phyloP scores from a whole-genome alignment of 169 alveolate genomes.

The Babesia bigemina region DNA sequence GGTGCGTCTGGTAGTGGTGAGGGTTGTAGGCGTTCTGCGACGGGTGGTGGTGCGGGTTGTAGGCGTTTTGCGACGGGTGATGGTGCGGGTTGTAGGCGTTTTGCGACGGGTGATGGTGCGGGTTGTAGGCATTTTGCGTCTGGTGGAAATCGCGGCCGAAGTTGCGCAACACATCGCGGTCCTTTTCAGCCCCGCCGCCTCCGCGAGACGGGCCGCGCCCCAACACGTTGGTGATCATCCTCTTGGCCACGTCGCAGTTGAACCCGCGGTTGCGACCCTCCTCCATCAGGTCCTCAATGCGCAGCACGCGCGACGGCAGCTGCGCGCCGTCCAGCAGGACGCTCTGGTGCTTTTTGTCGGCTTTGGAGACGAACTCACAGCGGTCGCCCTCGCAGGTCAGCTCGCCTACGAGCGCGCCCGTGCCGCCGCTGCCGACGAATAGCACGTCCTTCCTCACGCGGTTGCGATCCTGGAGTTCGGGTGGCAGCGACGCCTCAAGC shows the following conservation, averaged over 20 bases:
- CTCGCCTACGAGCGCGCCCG: conserved; percentile 6
- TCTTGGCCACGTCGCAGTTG: conserved; percentile 64
- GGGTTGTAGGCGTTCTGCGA: conserved; percentile 35
- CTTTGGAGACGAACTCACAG: conserved; percentile 19
- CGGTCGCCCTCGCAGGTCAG: background rate
- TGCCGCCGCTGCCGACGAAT: conserved; percentile 1
- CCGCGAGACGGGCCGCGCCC: background rate
- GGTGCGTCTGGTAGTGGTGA: conserved; percentile 6
- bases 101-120: conserved; percentile 26
- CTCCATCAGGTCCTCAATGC: conserved; percentile 65
- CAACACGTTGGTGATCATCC: conserved; percentile 60
- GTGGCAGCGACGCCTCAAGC: conserved; percentile 70
- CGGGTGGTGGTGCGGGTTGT: conserved; percentile 27
- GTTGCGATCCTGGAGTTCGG: conserved; percentile 74
- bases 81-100: conserved; percentile 38
- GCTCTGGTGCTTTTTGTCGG: conserved; percentile 44
- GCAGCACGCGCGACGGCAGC: conserved; percentile 34
- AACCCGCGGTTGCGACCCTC: conserved; percentile 66
- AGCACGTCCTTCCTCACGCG: conserved; percentile 52
- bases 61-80: conserved; percentile 28
- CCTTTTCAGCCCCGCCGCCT: background rate
- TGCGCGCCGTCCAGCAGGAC: conserved; percentile 46
- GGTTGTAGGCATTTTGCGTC: conserved; percentile 30
- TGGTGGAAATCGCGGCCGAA: conserved; percentile 59
- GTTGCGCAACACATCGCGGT: conserved; percentile 28